A percentile compares a stretch with the other conserved stretches of the same genome.
Evolutionary conservation across 2,329 filamentous ascomycete species (phyloP).

Genomic region (Fusarium virguliforme): DNA sequence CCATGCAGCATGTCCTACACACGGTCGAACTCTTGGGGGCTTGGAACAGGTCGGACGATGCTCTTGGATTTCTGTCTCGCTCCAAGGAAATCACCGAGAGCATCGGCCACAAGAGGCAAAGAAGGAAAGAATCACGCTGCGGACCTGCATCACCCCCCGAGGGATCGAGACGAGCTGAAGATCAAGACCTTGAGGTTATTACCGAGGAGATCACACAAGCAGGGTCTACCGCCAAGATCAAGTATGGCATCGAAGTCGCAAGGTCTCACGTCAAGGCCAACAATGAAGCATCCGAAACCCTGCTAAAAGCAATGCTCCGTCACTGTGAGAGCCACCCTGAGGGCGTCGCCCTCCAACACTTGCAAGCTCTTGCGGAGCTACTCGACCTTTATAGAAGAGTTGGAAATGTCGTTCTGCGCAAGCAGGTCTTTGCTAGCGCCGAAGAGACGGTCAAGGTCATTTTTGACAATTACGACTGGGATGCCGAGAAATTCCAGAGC

Average conservation of each 20-base stretch:
- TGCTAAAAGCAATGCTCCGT: neutral
- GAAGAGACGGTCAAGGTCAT: neutral
- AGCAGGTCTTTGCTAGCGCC: neutral
- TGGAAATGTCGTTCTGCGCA: neutral
- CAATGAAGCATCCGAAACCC: neutral
- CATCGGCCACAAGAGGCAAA: neutral
- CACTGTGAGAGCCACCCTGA: neutral
- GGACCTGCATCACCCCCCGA: too few species aligned
- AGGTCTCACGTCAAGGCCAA: slow-evolving; percentile 1
- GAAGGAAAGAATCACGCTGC: neutral
- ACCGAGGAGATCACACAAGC: neutral
- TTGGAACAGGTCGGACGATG: slow-evolving; percentile 8
- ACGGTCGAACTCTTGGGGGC: slow-evolving; percentile 10
- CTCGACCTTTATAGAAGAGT: slow-evolving; percentile 12
- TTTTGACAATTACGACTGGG: neutral
- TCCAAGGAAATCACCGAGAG: neutral
- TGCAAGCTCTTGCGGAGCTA: slow-evolving; percentile 2
- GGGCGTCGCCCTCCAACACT: slow-evolving; percentile 1
- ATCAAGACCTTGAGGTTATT: neutral
- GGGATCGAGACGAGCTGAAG: too few species aligned
- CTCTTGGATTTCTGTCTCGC: slow-evolving; percentile 3
- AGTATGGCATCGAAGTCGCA: neutral
- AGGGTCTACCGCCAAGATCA: neutral
- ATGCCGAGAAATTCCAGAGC: neutral
- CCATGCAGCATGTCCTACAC: slow-evolving; percentile 2